Evolutionary conservation across 176 grass and related monocot genomes (phyloP).

Genomic region (Alopecurus myosuroides): DNA sequence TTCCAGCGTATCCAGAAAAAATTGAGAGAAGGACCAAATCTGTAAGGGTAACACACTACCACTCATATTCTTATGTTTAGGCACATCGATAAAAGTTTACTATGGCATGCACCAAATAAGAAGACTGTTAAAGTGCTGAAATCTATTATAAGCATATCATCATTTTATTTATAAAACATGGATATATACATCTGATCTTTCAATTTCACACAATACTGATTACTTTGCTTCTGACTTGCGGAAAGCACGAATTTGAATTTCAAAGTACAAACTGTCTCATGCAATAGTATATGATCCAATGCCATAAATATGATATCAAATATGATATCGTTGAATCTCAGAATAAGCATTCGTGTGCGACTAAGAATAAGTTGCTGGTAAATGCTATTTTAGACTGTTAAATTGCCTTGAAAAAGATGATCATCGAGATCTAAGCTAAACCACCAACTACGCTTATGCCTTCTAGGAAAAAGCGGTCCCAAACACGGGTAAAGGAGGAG

Average conservation of each 20-base stretch:
- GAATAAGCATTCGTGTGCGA: neutral
- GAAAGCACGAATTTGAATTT: neutral
- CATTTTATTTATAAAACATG: neutral
- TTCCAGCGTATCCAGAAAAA: slow-evolving; percentile 15
- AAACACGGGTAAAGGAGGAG: too few species aligned
- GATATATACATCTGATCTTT: neutral
- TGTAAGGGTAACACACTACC: neutral
- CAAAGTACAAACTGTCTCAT: neutral
- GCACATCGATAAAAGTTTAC: neutral
- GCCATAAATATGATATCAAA: neutral
- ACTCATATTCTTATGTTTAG: neutral
- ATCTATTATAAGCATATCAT: neutral
- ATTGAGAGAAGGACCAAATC: neutral
- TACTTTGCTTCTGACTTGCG: neutral
- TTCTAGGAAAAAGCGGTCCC: too few species aligned
- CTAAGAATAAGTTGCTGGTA: neutral
- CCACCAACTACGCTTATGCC: too few species aligned
- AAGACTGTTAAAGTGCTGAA: neutral
- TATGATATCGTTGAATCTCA: neutral
- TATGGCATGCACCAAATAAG: neutral
- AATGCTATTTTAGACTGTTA: neutral
- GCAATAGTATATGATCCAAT: neutral
- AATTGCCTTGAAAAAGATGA: neutral
- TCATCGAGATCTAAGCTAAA: neutral
- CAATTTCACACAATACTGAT: neutral